Conservation (phyloP, 1,284 basidiomycete species). For the Pterulicium gracile region DNA sequence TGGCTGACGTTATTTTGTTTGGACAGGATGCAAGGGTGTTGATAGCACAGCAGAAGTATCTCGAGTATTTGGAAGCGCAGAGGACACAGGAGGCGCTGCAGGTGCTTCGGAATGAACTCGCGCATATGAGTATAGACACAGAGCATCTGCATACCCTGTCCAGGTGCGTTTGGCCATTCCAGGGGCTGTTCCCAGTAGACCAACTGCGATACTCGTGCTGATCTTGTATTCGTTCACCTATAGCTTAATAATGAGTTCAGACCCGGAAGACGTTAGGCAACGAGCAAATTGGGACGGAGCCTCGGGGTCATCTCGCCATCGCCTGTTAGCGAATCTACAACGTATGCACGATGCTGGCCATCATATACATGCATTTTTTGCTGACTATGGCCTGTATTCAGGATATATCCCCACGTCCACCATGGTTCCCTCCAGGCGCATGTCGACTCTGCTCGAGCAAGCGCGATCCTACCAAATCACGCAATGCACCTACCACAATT, state of each 20-base stretch:
- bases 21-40: slow-evolving; percentile 74
- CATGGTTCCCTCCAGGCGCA: slow-evolving; percentile 88
- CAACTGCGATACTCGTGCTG: neutral
- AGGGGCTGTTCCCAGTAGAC: too few species aligned
- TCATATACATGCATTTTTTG: slow-evolving; percentile 4
- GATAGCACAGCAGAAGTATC: slow-evolving; percentile 91
- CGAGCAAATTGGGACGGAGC: slow-evolving; percentile 88
- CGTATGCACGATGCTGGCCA: slow-evolving; percentile 34
- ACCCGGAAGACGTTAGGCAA: slow-evolving; percentile 73
- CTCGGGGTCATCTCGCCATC: slow-evolving; percentile 64
- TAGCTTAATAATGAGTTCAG: slow-evolving; percentile 85
- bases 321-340: slow-evolving; percentile 75
- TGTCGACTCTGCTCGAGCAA: slow-evolving; percentile 81
- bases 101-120: slow-evolving; percentile 81
- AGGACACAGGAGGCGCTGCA: slow-evolving; percentile 78
- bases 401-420: slow-evolving; percentile 81
- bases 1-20: slow-evolving; percentile 11
- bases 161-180: slow-evolving; percentile 37
- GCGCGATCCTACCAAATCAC: slow-evolving; percentile 68
- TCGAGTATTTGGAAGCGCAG: slow-evolving; percentile 83
- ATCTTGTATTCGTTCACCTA: slow-evolving; percentile 3
- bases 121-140: slow-evolving; percentile 65
- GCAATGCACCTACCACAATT: slow-evolving; percentile 43
- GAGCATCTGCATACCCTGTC: slow-evolving; percentile 79
- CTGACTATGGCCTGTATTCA: too few species aligned